Evolutionary conservation across 352 stramenopile species (phyloP).

Genomic region (Phytophthora litchii): DNA sequence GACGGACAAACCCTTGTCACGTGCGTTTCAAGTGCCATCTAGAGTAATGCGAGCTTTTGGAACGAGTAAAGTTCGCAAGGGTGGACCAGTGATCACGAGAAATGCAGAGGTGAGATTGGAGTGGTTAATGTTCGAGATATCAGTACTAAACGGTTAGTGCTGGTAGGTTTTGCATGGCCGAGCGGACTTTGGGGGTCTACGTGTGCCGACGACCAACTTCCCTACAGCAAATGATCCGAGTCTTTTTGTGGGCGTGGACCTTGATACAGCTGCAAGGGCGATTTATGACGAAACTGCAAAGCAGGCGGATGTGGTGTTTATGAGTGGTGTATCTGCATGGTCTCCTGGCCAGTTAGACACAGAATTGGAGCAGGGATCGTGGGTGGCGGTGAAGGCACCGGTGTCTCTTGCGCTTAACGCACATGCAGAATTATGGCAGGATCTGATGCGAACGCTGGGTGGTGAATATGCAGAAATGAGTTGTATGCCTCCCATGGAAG

Average conservation of each 20-base stretch:
- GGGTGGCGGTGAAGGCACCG: conserved; percentile 77
- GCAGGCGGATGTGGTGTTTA: conserved; percentile 74
- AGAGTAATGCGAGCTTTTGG: conserved; percentile 65
- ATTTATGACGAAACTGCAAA: conserved; percentile 58
- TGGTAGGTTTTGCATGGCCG: conserved; percentile 61
- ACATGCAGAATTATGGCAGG: conserved; percentile 65
- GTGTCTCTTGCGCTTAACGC: conserved; percentile 72
- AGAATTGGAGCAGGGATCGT: conserved; percentile 73
- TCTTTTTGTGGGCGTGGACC: conserved; percentile 73
- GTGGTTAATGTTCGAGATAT: not conserved
- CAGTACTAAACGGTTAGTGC: not conserved
- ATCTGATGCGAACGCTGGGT: conserved; percentile 70
- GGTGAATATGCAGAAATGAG: conserved; percentile 81
- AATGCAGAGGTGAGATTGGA: conserved; percentile 54
- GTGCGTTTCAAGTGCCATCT: conserved; percentile 65
- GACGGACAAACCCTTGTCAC: conserved; percentile 56
- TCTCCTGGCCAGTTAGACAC: conserved; percentile 68
- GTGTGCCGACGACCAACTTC: conserved; percentile 58
- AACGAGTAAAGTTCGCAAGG: conserved; percentile 58
- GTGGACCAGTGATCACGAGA: conserved; percentile 67
- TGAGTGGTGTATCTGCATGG: conserved; percentile 81
- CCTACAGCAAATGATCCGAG: conserved; percentile 40
- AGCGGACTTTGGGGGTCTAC: conserved; percentile 67
- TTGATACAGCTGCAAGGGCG: conserved; percentile 62
- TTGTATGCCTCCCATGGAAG: conserved; percentile 59